phyloP scores from a whole-genome alignment of 768 basidiomycete species.

The Tephrocybe sp. region DNA sequence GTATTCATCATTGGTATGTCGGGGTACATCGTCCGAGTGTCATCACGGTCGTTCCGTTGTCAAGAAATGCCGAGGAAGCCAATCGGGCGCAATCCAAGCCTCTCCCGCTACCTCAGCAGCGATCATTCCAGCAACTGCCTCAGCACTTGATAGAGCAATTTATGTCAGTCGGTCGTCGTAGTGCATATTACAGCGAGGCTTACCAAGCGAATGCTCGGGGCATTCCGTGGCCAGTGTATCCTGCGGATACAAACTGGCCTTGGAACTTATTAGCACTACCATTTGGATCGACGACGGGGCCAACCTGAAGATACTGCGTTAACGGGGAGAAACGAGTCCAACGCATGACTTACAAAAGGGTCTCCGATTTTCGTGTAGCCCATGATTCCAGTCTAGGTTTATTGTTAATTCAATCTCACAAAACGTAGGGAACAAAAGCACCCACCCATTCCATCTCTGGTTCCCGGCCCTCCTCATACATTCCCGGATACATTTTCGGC shows the following conservation, averaged over 20 bases:
- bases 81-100: slow-evolving; percentile 6
- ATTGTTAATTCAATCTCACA: neutral
- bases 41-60: slow-evolving; percentile 1
- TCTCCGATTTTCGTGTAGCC: slow-evolving; percentile 61
- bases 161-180: neutral
- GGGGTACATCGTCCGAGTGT: too few species aligned
- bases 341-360: slow-evolving; percentile 59
- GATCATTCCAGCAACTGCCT: slow-evolving; percentile 16
- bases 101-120: slow-evolving; percentile 3
- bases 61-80: slow-evolving; percentile 15
- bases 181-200: neutral
- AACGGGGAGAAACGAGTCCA: neutral
- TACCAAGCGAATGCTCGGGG: slow-evolving; percentile 49
- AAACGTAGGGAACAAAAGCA: slow-evolving; percentile 2
- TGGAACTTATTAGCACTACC: slow-evolving; percentile 19
- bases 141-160: slow-evolving; percentile 3
- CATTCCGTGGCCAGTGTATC: slow-evolving; percentile 61
- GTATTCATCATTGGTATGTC: too few species aligned
- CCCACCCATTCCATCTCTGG: slow-evolving; percentile 84
- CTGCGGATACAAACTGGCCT: slow-evolving; percentile 55
- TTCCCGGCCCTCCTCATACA: slow-evolving; percentile 45
- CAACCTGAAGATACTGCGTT: slow-evolving; percentile 38
- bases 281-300: slow-evolving; percentile 35
- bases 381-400: slow-evolving; percentile 79
- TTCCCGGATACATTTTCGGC: slow-evolving; percentile 54